Evolutionary conservation across 805 yeast species (phyloP), one percentile per base, ranked within the genome.

Genomic region (Zygosaccharomyces lentus): DNA sequence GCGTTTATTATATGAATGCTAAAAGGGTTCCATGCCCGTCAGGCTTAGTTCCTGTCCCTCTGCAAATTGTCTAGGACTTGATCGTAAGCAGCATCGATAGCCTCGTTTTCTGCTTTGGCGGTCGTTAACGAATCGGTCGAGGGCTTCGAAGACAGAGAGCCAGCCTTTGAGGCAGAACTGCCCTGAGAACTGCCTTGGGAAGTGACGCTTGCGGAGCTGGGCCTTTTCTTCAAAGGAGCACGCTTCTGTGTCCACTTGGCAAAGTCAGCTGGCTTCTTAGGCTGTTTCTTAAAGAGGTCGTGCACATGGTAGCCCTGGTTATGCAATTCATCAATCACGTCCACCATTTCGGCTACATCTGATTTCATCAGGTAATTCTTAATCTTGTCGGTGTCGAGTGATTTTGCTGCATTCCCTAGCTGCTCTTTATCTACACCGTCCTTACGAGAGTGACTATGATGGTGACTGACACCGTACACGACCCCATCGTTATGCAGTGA

Each of bases 301-400:
- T 68, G 65, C n/a, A 75, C 47, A 15, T 68, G 58, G 12, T 73
- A 65, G 4, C 78, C 78, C 25, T 64, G 60, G 7, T 55, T 59
- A 46, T 72, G 72, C 45, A 75, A 52, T 25, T 66, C 64, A 37
- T 68, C 68, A 37, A 75, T 57, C 5, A 69, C 64, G 15, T 63
- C 64, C 8, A 69, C 58, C 10, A 74, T 64, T 23, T 68, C 65
- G 4, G 69, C 59, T 8, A 70, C 60, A 51, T 71, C 71, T 24
- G 75, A 65, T 50, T 65, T 69, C 36, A 65, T 50, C 45, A 68
- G 56, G 35, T 65, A 62, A 26, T 66, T 67, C 51, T 62, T 69
- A 38, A 67, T 60, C 43, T 64, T 57, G 19, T 68, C 73, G 49
- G 69, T 67, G 48, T 70, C 64, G 38, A 65, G 45, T 4, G 60